These are phyloP conservation scores for Eucalyptus grandis DNA, from an alignment of 345 rosid genomes.

Conservation along the genomic window DNA sequence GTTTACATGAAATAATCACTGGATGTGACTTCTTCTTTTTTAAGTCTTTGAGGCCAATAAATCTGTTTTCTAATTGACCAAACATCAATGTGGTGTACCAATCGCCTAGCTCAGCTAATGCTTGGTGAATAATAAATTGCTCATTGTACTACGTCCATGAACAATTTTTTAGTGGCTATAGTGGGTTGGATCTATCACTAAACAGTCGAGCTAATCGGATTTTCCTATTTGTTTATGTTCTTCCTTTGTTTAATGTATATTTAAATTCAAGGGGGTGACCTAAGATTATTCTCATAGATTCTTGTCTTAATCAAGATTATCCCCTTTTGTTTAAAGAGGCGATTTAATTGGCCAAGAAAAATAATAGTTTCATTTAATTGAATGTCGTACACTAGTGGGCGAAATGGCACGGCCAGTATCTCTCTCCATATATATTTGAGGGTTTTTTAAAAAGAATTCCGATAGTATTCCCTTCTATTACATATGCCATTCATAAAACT, in stretches of 20 bases:
- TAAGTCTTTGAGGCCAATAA: neutral
- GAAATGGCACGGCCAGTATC: neutral
- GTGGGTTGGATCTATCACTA: neutral
- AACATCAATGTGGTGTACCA: neutral
- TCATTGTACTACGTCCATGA: fast-evolving
- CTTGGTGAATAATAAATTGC: neutral
- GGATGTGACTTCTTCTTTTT: neutral
- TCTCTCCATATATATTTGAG: neutral
- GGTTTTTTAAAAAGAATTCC: neutral
- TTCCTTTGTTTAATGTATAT: neutral
- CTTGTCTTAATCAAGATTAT: neutral
- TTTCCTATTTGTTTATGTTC: neutral
- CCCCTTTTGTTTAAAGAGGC: neutral
- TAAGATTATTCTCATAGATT: neutral
- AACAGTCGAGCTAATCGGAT: neutral
- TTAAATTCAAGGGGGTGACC: neutral
- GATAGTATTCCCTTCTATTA: neutral
- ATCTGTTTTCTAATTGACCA: neutral
- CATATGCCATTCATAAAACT: neutral
- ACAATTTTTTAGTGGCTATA: neutral
- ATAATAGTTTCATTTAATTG: neutral
- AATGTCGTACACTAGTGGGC: neutral
- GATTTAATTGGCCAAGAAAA: neutral
- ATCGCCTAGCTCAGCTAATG: neutral
- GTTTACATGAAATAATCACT: neutral